Base-by-base conservation (phyloP, 1,139 yeast species). In the Nakaseomyces glabratus region DNA sequence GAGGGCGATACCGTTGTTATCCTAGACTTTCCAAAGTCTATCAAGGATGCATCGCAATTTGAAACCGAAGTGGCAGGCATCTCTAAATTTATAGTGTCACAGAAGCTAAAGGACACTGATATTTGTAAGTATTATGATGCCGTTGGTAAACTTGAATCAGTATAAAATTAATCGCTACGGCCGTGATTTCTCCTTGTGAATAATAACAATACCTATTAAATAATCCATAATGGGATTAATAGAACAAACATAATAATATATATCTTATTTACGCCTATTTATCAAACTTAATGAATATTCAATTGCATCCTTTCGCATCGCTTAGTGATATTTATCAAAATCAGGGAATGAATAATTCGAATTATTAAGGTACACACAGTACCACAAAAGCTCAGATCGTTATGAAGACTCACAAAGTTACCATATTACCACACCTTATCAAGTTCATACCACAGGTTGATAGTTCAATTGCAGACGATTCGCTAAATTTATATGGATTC, bases 41-140 rank as follows among this genome's bases (percentile, higher is more conserved):
- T 79, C 24, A 69, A 68, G 31, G 84, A 77, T 43, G 82, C 82
- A 8, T 71, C 76, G 38, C 73, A 70, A 33, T 57, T 57, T 29
- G 62, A 57, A 38, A 55, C 48, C 32, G 59, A 55, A 12, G 44
- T 57, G 2, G 65, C 74, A 2, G 65, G 64, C 22, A 60, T 71
- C 23, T 61, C 62, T 32, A 62, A 63, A 15, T 60, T 71, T 1
- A 47, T 66, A 14, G 40, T 46, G 13, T 43, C 49, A 10, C 38
- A 40, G 18, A 48, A 63, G 11, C 54, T 60, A 3, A 47, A 57
- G 10, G 55, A 57, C 8, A 54, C 55, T 1, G 67, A 64, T 12
- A 55, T 76, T 15, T 61, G 68, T 37, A 75, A 75, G 22, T 77
- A 77, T 53, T 77, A 72, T 45, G 68, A 68, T 19, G 73, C 79